A percentile compares a stretch with the other conserved stretches of the same genome.
Conservation (phyloP, 306 rosid genomes). For the Begonia peltatifolia region DNA sequence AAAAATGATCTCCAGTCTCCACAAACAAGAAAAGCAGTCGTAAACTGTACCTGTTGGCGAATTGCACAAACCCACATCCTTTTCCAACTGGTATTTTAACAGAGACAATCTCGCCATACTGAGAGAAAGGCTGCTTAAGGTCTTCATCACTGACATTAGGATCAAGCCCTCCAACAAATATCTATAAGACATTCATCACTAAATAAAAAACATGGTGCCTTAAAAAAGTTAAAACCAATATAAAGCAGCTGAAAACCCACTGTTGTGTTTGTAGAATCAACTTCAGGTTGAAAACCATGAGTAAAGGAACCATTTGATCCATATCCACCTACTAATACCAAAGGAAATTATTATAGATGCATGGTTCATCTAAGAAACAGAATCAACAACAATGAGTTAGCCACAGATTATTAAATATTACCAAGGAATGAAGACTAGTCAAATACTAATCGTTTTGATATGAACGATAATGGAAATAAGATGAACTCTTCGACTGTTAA, state of each 20-base stretch:
- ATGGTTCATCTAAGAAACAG: too few relatives aligned
- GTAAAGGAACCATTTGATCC: conserved; percentile 52
- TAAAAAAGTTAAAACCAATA: not conserved
- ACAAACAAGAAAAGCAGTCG: too few relatives aligned
- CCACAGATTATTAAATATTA: too few relatives aligned
- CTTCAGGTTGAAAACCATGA: conserved; percentile 52
- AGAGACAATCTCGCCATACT: conserved; percentile 78
- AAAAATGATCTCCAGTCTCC: too few relatives aligned
- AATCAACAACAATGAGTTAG: too few relatives aligned
- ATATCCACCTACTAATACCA: conserved; percentile 42
- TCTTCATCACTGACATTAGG: conserved; percentile 91
- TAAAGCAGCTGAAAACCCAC: conserved; percentile 29
- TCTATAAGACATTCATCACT: conserved; percentile 34
- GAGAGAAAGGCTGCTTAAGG: conserved; percentile 80
- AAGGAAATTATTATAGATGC: not conserved
- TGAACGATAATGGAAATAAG: too few relatives aligned
- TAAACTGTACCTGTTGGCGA: conserved; percentile 54
- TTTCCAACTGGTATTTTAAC: conserved; percentile 97
- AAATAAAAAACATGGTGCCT: conserved; percentile 1
- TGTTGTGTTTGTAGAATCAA: conserved; percentile 83
- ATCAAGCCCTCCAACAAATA: conserved; percentile 99
- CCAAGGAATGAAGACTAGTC: too few relatives aligned
- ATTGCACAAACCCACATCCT: conserved; percentile 97
- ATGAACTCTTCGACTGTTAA: too few relatives aligned
- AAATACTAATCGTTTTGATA: too few relatives aligned